A percentile compares a stretch with the other conserved stretches of the same genome.
Conservation (phyloP, 352 stramenopile genomes). For the Phytophthora meadii region DNA sequence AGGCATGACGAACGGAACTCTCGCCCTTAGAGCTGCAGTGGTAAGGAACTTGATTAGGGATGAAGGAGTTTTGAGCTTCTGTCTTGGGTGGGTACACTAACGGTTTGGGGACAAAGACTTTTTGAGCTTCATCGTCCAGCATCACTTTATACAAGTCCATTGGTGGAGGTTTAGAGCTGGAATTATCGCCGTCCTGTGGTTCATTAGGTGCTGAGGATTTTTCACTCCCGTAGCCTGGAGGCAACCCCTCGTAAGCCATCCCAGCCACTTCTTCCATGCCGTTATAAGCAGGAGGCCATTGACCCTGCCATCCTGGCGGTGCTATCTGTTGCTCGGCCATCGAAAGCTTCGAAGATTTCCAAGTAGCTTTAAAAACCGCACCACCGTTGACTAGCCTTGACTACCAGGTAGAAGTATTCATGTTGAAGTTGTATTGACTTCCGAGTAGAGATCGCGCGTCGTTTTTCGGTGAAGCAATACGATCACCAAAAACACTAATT, state of each 20-base stretch:
- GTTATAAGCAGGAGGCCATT: neutral
- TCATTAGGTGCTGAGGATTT: neutral
- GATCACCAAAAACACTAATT: no score
- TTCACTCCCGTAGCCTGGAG: neutral
- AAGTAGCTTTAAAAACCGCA: neutral
- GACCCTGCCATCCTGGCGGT: neutral
- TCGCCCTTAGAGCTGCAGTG: no score
- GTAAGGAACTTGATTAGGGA: neutral
- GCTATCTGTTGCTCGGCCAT: neutral
- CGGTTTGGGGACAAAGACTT: neutral
- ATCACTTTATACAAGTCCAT: neutral
- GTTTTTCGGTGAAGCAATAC: neutral
- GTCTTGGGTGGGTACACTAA: neutral
- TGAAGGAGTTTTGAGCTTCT: neutral
- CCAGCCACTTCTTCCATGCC: neutral
- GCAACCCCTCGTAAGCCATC: neutral
- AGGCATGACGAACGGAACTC: no score
- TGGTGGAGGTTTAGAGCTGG: neutral
- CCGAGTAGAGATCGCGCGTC: neutral
- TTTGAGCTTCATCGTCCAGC: neutral
- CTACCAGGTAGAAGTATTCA: neutral
- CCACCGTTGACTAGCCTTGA: neutral
- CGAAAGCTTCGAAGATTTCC: neutral
- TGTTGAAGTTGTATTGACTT: neutral
- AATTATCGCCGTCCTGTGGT: neutral